A percentile compares a stretch with the other conserved stretches of the same genome.
Conservation (phyloP, 768 basidiomycete genomes). For the Tulasnella sp. region DNA sequence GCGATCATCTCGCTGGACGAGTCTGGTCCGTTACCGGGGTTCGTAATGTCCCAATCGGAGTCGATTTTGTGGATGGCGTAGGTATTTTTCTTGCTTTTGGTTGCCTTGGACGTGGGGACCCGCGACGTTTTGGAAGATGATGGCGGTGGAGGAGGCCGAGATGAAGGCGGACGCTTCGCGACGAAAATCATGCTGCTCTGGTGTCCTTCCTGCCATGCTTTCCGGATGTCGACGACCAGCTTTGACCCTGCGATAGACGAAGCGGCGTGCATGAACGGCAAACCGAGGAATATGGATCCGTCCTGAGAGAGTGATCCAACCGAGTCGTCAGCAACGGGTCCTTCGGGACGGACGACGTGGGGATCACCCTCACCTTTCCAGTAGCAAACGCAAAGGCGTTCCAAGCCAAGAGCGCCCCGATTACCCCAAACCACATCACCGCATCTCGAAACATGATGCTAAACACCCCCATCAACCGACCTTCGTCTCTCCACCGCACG, state of each 20-base stretch:
- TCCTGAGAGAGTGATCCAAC: background rate
- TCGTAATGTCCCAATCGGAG: background rate
- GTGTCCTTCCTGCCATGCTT: background rate
- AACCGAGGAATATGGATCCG: conserved; percentile 15
- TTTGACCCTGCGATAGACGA: conserved; percentile 6
- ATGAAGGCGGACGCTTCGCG: background rate
- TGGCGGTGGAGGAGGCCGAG: background rate
- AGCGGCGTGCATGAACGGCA: conserved; percentile 17
- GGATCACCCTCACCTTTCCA: background rate
- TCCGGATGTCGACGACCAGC: conserved; percentile 1
- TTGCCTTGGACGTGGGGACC: background rate
- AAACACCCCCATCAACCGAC: conserved; percentile 14
- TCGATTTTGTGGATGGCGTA: background rate
- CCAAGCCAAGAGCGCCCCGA: conserved; percentile 12
- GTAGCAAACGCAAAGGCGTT: conserved; percentile 9
- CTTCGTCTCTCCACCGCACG: background rate
- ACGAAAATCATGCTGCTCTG: background rate
- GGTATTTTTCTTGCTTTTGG: background rate
- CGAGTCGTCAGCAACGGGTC: background rate
- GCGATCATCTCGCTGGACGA: background rate
- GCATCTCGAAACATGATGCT: conserved; percentile 17
- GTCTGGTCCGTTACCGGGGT: background rate
- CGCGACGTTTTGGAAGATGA: background rate
- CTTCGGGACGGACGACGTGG: background rate
- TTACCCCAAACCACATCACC: conserved; percentile 12